Percentiles rank a stretch among this genome's conserved stretches.
These are phyloP conservation scores for Pleurozium schreberi DNA, from an alignment of 225 moss, liverwort and hornwort genomes.

Conservation along the genomic window DNA sequence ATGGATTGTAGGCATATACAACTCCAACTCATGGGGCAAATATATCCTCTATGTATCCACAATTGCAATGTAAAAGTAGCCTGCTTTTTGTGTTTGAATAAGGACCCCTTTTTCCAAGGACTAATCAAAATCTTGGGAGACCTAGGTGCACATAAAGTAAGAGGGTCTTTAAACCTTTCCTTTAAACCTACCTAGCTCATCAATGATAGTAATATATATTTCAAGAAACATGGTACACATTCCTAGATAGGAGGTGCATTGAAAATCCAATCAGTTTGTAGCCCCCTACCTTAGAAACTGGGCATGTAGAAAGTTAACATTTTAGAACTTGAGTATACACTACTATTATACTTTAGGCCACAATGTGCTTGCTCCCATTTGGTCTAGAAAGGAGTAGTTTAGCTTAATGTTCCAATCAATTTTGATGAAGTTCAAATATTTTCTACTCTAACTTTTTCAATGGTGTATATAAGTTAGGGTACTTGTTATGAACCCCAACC, in stretches of 20 bases:
- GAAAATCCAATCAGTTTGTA: not conserved
- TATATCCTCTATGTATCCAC: fast-evolving
- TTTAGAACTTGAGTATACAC: too few relatives aligned
- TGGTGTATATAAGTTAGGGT: not conserved
- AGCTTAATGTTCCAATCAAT: not conserved
- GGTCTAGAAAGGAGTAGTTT: too few relatives aligned
- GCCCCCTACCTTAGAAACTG: not conserved
- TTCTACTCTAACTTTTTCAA: not conserved
- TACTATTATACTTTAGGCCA: too few relatives aligned
- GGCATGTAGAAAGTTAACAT: not conserved
- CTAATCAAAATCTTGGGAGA: not conserved
- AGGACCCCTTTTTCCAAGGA: fast-evolving
- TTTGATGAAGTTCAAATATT: not conserved
- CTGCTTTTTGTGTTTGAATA: not conserved
- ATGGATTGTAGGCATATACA: not conserved
- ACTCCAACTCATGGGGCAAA: not conserved
- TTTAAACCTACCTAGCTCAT: not conserved
- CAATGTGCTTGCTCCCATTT: too few relatives aligned
- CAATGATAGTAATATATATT: not conserved
- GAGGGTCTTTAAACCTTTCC: fast-evolving
- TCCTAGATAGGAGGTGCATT: fast-evolving
- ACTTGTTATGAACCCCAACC: not conserved
- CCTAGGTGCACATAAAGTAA: not conserved
- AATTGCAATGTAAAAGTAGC: not conserved
- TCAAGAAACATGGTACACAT: fast-evolving